Evolutionary conservation across 208 protist genomes (phyloP), one percentile per base, ranked within the genome.

Genomic region (Trypanosoma melophagium): DNA sequence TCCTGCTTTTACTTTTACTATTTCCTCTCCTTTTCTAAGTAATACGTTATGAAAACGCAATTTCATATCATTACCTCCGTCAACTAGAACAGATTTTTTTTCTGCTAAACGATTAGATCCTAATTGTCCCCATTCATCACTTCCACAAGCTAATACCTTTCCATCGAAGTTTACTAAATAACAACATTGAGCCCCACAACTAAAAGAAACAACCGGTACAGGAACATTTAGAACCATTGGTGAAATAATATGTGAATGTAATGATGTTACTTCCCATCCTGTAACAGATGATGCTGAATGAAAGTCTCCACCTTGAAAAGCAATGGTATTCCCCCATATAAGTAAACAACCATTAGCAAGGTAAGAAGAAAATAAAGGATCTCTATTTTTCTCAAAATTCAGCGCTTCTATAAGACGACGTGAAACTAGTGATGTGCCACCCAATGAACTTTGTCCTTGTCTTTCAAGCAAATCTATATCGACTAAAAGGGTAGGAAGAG

Each of bases 71-170:
- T 74, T 21, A 24, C 16, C 12, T n/a, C 21, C 25, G 4, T 51
- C 14, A 25, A 4, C 17, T 25, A 56, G 7, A 52, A 52, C 1
- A 21, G 45, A 41, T 9, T 22, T 19, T 0, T 16, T 47, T 8
- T 61, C 59, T 17, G 21, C 52, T n/a, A 31, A 63, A 16, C 71
- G 45, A 7, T 70, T 79, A 56, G 79, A 73, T 8, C 85, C 85
- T 21, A 87, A 74, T 61, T 91, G 85, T 7, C 85, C 81, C 28
- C 64, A 73, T 13, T 91, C 74, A 28, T 75, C 65, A 25, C 68
- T 76, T 12, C 70, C 73, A 75, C 81, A 80, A 44, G 61, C 69
- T 65, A 61, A 69, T 31, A 83, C 19, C 17, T 64, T 71, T 25
- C 77, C 77, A 21, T 63, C 66, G 22, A 76, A 1, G 7, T 79